Percentiles rank a stretch among this genome's conserved stretches.
Conservation (phyloP, 108 stramenopile species). For the Bacterosira constricta region DNA sequence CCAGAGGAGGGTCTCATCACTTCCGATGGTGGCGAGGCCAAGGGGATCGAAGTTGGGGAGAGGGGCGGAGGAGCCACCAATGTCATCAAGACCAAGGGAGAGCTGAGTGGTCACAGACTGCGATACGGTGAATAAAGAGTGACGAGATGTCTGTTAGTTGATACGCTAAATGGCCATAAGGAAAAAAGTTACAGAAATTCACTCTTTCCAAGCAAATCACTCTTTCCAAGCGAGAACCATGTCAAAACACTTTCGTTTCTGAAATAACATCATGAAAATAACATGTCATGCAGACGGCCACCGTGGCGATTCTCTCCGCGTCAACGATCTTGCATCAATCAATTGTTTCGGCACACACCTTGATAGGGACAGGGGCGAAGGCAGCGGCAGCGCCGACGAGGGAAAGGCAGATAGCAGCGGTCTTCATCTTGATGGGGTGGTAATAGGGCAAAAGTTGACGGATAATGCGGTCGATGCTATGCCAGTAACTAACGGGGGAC, state of each 20-base stretch:
- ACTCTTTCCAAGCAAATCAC: too few relatives aligned
- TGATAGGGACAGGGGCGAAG: conserved; percentile 57
- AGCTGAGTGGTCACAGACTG: conserved; percentile 54
- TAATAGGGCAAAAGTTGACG: not conserved
- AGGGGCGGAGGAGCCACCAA: conserved; percentile 74
- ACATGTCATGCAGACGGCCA: too few relatives aligned
- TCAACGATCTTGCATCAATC: too few relatives aligned
- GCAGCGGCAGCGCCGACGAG: conserved; percentile 72
- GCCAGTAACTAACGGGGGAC: too few relatives aligned
- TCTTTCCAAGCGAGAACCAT: too few relatives aligned
- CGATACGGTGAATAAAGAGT: not conserved
- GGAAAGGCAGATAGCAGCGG: conserved; percentile 54
- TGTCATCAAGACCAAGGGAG: conserved; percentile 47
- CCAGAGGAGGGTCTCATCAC: conserved; percentile 79
- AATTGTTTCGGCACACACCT: conserved; percentile 42
- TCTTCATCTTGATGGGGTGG: conserved; percentile 48
- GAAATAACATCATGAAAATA: too few relatives aligned
- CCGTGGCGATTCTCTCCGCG: too few relatives aligned
- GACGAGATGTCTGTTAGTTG: too few relatives aligned
- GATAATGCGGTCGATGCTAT: too few relatives aligned
- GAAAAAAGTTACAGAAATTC: too few relatives aligned
- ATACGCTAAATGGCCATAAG: too few relatives aligned
- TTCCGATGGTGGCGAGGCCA: conserved; percentile 56
- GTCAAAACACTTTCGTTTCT: too few relatives aligned
- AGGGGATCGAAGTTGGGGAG: conserved; percentile 81